These are phyloP conservation scores for Penstemon newberryi DNA, from an alignment of 257 asterid species.

Conservation along the genomic window DNA sequence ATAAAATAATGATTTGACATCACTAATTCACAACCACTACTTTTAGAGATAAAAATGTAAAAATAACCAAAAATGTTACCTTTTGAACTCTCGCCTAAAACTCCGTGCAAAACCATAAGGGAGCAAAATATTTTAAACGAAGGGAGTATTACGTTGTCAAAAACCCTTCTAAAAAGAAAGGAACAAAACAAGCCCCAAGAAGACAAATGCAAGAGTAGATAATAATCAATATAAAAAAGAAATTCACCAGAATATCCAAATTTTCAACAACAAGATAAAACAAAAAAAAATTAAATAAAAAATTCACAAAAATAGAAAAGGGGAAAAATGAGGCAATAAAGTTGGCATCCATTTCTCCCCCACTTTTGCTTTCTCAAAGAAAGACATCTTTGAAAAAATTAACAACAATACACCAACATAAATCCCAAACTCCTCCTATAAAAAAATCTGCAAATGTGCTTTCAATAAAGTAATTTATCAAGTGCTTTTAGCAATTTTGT, in stretches of 20 bases:
- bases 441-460: constrained; percentile 5
- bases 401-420: constrained; percentile 18
- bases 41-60: too few relatives aligned
- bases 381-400: constrained; percentile 19
- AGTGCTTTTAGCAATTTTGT: not conserved
- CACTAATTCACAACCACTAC: too few relatives aligned
- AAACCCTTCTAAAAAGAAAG: not conserved
- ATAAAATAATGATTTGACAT: too few relatives aligned
- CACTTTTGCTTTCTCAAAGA: constrained; percentile 40
- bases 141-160: not conserved
- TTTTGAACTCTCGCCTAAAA: too few relatives aligned
- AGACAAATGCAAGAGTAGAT: constrained; percentile 24
- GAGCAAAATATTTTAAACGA: too few relatives aligned
- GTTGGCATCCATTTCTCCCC: constrained; percentile 27
- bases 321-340: constrained; percentile 17
- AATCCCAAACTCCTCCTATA: constrained; percentile 17
- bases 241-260: constrained; percentile 5
- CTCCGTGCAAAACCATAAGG: too few relatives aligned
- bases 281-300: not conserved
- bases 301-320: not conserved
- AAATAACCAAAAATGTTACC: too few relatives aligned
- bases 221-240: not conserved
- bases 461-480: constrained; percentile 18
- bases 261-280: not conserved
- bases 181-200: constrained; percentile 17